Conservation (phyloP, 257 asterid species). For the Linderniella brevidens region DNA sequence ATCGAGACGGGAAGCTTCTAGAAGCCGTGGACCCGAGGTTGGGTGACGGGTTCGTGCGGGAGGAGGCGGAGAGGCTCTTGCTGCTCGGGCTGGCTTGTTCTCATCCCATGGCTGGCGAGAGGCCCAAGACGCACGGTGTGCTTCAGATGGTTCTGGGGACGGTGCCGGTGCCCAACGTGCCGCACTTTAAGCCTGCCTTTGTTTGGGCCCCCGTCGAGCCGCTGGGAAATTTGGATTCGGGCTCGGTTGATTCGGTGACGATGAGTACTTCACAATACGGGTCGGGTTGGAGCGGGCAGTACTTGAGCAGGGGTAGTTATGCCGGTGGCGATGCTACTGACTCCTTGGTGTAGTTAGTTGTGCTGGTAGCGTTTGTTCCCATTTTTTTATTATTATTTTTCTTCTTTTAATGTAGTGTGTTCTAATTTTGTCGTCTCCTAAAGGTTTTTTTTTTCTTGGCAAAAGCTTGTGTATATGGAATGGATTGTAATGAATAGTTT, state of each 20-base stretch:
- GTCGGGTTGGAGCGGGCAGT: slow-evolving; percentile 48
- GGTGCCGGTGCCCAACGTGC: slow-evolving; percentile 39
- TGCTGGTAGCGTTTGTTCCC: too few relatives aligned
- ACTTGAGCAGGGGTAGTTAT: slow-evolving; percentile 32
- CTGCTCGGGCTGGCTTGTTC: slow-evolving; percentile 71
- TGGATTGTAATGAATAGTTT: too few relatives aligned
- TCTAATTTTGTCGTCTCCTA: too few relatives aligned
- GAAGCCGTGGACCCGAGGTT: slow-evolving; percentile 60
- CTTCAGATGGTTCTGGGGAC: slow-evolving; percentile 52
- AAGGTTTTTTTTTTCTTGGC: too few relatives aligned
- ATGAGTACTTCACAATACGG: slow-evolving; percentile 26
- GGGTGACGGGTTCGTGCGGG: slow-evolving; percentile 25
- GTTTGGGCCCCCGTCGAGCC: slow-evolving; percentile 57
- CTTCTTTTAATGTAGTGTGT: too few relatives aligned
- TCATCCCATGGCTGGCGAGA: slow-evolving; percentile 46
- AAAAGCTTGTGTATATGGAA: too few relatives aligned
- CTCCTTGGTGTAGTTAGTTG: slow-evolving; percentile 51
- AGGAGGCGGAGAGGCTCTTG: slow-evolving; percentile 57
- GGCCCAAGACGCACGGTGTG: slow-evolving; percentile 47
- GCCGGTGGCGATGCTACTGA: slow-evolving; percentile 15
- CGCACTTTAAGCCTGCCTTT: slow-evolving; percentile 75
- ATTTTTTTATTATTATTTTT: too few relatives aligned
- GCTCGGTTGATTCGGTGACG: slow-evolving; percentile 9
- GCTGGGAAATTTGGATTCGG: slow-evolving; percentile 20
- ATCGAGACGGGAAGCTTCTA: slow-evolving; percentile 39